Percentiles rank a stretch among this genome's conserved stretches.
Evolutionary conservation across 768 basidiomycete genomes (phyloP).

Genomic region (Naganishia vaughanmartiniae): DNA sequence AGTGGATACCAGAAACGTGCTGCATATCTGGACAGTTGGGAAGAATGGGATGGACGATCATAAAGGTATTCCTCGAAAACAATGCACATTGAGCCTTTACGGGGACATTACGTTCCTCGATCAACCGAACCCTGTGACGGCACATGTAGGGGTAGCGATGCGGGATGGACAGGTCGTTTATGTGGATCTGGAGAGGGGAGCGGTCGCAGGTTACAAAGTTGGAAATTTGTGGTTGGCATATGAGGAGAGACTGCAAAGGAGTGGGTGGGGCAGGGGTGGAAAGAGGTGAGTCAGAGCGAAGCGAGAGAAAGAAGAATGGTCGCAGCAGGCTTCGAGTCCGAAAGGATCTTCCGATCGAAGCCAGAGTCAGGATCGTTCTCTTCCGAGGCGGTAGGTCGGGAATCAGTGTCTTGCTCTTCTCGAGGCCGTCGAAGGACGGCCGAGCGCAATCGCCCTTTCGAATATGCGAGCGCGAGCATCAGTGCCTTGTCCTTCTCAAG

Average conservation of each 20-base stretch:
- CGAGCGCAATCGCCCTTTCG: too few relatives aligned
- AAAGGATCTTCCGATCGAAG: too few relatives aligned
- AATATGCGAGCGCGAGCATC: background rate
- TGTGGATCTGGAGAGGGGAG: constrained; percentile 33
- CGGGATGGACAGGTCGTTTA: constrained; percentile 32
- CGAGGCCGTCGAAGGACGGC: too few relatives aligned
- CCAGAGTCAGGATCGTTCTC: too few relatives aligned
- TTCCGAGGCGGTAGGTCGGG: too few relatives aligned
- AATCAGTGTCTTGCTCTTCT: too few relatives aligned
- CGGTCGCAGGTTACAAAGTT: constrained; percentile 47
- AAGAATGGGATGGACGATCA: constrained; percentile 56
- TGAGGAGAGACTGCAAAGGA: constrained; percentile 60
- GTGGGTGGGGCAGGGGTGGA: constrained; percentile 40
- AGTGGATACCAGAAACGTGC: constrained; percentile 59
- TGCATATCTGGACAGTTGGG: constrained; percentile 65
- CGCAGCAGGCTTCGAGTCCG: too few relatives aligned
- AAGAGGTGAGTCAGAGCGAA: constrained; percentile 19
- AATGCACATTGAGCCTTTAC: constrained; percentile 34
- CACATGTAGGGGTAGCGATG: constrained; percentile 61
- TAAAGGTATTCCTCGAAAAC: constrained; percentile 57
- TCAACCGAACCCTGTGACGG: constrained; percentile 64
- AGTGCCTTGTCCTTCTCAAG: background rate
- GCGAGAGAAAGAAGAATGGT: background rate
- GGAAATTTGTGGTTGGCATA: constrained; percentile 75
- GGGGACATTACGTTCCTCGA: constrained; percentile 46